Conservation (phyloP, 805 yeast species). For the Kluyveromyces siamensis region DNA sequence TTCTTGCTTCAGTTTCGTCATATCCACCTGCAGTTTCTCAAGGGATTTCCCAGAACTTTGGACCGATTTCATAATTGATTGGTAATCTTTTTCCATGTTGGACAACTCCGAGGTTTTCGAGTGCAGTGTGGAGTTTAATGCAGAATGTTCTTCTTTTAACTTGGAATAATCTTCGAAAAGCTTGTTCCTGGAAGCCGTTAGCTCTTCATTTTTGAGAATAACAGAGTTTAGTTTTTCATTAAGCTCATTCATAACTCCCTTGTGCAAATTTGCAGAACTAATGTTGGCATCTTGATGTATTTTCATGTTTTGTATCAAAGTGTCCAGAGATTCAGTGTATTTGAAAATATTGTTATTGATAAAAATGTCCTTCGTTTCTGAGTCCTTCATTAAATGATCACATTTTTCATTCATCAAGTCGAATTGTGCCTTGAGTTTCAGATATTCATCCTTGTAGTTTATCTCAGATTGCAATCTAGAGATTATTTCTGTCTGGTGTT, state of each 20-base stretch:
- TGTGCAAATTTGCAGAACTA: constrained; percentile 10
- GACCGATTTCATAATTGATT: constrained; percentile 61
- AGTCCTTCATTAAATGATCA: constrained; percentile 31
- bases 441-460: constrained; percentile 36
- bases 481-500: constrained; percentile 42
- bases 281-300: constrained; percentile 4
- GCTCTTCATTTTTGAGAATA: constrained; percentile 37
- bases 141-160: constrained; percentile 23
- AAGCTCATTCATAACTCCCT: constrained; percentile 31
- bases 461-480: constrained; percentile 38
- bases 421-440: constrained; percentile 39
- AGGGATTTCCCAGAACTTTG: constrained; percentile 70
- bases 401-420: constrained; percentile 38
- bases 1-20: constrained; percentile 47
- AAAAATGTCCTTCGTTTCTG: neutral
- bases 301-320: constrained; percentile 8
- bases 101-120: constrained; percentile 30
- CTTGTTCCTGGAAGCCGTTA: constrained; percentile 12
- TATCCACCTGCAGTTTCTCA: constrained; percentile 62
- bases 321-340: neutral
- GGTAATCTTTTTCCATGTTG: constrained; percentile 55
- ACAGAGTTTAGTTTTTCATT: constrained; percentile 52
- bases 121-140: constrained; percentile 16
- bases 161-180: constrained; percentile 22
- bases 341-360: neutral